Conservation (phyloP, 176 grass and related monocot species). For the Olyra latifolia region DNA sequence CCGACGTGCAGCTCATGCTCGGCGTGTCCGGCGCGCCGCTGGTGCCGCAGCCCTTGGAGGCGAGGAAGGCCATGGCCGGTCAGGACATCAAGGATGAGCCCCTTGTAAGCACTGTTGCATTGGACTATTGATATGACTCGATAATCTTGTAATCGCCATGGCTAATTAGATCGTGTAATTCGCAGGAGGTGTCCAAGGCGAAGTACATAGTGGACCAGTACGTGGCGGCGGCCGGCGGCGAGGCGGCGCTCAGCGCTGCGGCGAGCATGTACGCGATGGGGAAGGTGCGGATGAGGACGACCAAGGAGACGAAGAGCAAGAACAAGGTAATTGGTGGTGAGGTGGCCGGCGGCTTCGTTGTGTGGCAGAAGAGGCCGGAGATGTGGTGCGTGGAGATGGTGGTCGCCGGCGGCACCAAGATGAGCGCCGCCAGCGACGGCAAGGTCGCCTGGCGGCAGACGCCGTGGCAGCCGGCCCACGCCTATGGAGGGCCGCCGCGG, state of each 20-base stretch:
- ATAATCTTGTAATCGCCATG: background rate
- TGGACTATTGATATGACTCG: background rate
- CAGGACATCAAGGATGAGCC: slow-evolving; percentile 52
- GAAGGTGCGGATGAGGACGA: slow-evolving; percentile 64
- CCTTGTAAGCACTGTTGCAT: slow-evolving; percentile 30
- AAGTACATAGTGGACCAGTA: slow-evolving; percentile 94
- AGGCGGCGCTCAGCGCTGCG: slow-evolving; percentile 58
- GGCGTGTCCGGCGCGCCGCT: slow-evolving; percentile 81
- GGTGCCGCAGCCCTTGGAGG: slow-evolving; percentile 57
- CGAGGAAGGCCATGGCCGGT: slow-evolving; percentile 32
- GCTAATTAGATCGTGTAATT: background rate
- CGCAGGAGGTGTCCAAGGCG: slow-evolving; percentile 64
- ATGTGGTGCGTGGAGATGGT: slow-evolving; percentile 87
- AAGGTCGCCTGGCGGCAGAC: slow-evolving; percentile 80
- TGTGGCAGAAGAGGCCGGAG: slow-evolving; percentile 83
- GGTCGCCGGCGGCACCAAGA: slow-evolving; percentile 64
- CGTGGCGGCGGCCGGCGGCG: slow-evolving; percentile 74
- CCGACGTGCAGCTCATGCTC: slow-evolving; percentile 77
- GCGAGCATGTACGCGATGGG: slow-evolving; percentile 85
- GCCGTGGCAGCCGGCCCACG: slow-evolving; percentile 82
- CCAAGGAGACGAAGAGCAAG: slow-evolving; percentile 32
- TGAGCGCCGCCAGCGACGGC: slow-evolving; percentile 84
- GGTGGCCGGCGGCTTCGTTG: slow-evolving; percentile 71
- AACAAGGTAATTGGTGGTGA: slow-evolving; percentile 29
- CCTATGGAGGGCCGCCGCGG: slow-evolving; percentile 61